Base-by-base conservation (phyloP, 2,329 filamentous ascomycete species). In the Aspergillus fructus region DNA sequence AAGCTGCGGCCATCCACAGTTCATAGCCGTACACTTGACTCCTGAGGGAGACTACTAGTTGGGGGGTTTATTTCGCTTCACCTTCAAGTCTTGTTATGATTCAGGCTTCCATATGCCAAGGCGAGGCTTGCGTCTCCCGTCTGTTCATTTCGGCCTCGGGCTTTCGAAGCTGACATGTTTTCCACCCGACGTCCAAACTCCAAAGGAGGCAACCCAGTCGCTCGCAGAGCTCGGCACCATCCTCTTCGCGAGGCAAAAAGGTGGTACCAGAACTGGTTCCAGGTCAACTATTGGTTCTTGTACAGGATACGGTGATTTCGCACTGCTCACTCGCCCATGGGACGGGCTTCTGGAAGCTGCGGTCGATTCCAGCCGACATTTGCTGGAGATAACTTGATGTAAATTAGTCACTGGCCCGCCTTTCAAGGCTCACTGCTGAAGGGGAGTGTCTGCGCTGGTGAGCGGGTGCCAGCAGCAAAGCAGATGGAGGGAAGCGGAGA, bases 121-220 rank as follows among this genome's bases (percentile, higher is more conserved):
- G 47, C 12, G 23, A 23, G 47, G 48, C 50, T 46, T 53, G 48
- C 34, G 21, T 53, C 53, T 39, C n/a, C 52, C 39, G 45, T 54
- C 27, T 43, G 15, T 23, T 37, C 13, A 30, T 41, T 46, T 59
- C 27, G 30, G 42, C 19, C 19, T 47, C 43, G 33, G 40, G 37
- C 27, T 33, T 48, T 52, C 34, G 17, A 17, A 54, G 51, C 59
- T 61, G 55, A 61, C 59, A 47, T 49, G 12, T 50, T 56, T 50
- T 53, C 58, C 45, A 39, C 58, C 30, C 34, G 51, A 34, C 33
- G 49, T 53, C 43, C 47, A 53, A 49, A 46, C 50, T 52, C 57
- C 57, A 64, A 56, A 41, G 34, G 21, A 60, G 62, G 62, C 62
- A 62, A 65, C 59, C 57, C 55, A 56, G 42, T 52, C 27, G 49